Evolutionary conservation across 2,329 filamentous ascomycete species (phyloP).

Genomic region (Ophiostoma perfectum): DNA sequence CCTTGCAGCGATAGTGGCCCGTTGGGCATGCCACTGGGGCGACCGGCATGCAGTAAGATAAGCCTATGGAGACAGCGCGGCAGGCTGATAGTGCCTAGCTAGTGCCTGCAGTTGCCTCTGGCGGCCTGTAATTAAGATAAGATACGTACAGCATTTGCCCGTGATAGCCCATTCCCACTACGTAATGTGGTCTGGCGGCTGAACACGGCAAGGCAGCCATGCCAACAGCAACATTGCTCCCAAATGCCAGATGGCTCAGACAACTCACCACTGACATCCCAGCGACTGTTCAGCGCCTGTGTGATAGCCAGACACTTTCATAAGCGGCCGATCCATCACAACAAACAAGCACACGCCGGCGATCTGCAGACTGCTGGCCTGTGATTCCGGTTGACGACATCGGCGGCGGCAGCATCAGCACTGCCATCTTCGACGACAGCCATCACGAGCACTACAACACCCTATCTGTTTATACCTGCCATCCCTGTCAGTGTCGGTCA

Average conservation of each 20-base stretch:
- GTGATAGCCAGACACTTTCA: not conserved
- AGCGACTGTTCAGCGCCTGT: not conserved
- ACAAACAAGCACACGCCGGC: constrained; percentile 12
- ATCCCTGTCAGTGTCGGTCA: not conserved
- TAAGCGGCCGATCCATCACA: not conserved
- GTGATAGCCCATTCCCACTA: constrained; percentile 17
- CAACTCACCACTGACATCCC: not conserved
- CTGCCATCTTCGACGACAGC: not conserved
- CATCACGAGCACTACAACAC: not conserved
- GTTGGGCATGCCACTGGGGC: constrained; percentile 11
- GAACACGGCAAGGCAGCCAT: constrained; percentile 20
- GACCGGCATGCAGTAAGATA: constrained; percentile 12
- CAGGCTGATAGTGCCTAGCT: not conserved
- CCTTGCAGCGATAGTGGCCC: not conserved
- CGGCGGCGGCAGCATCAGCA: not conserved
- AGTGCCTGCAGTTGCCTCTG: not conserved
- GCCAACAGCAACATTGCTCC: constrained; percentile 13
- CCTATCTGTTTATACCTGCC: not conserved
- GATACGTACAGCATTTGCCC: too few relatives aligned
- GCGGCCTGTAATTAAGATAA: not conserved
- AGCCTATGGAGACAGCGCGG: constrained; percentile 3
- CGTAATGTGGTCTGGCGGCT: constrained; percentile 17
- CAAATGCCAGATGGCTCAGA: not conserved
- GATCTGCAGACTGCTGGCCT: not conserved
- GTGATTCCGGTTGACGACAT: not conserved